Evolutionary conservation across 1,284 basidiomycete species (phyloP).

Genomic region (Cutaneotrichosporon cyanovorans): DNA sequence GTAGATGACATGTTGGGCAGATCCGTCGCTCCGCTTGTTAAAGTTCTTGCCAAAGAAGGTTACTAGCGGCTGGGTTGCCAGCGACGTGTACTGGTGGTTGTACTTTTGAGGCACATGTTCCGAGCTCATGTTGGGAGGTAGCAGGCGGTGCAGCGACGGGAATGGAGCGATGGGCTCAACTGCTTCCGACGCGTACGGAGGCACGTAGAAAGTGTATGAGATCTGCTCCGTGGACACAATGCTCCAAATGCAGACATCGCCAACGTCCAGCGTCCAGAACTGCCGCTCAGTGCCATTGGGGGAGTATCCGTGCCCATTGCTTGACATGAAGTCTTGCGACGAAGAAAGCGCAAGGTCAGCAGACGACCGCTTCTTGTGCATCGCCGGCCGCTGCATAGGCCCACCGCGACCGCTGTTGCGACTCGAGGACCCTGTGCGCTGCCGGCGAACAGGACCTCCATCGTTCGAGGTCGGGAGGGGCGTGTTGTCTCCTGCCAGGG

Average conservation of each 20-base stretch:
- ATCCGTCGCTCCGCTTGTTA: conserved; percentile 63
- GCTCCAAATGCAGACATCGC: conserved; percentile 39
- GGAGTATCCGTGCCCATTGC: neutral
- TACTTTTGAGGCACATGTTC: conserved; percentile 23
- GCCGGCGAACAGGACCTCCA: conserved; percentile 36
- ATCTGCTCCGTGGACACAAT: conserved; percentile 43
- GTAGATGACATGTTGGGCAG: conserved; percentile 53
- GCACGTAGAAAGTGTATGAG: conserved; percentile 80
- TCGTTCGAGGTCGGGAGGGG: conserved; percentile 30
- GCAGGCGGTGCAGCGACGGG: conserved; percentile 72
- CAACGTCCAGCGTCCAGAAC: conserved; percentile 36
- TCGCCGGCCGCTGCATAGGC: conserved; percentile 24
- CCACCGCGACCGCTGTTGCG: conserved; percentile 5
- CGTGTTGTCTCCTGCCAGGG: conserved; percentile 19
- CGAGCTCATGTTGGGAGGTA: conserved; percentile 57
- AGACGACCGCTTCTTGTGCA: conserved; percentile 32
- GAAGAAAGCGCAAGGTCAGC: conserved; percentile 14
- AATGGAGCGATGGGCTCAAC: conserved; percentile 78
- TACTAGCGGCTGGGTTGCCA: conserved; percentile 29
- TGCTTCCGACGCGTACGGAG: conserved; percentile 50
- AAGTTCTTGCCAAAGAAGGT: conserved; percentile 77
- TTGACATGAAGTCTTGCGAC: conserved; percentile 21
- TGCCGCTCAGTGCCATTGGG: conserved; percentile 7
- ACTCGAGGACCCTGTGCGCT: conserved; percentile 30
- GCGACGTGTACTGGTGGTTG: conserved; percentile 31